Percentiles rank a stretch among this genome's conserved stretches.
Conservation (phyloP, 2,329 filamentous ascomycete species). For the Paraconiothyrium sp. region DNA sequence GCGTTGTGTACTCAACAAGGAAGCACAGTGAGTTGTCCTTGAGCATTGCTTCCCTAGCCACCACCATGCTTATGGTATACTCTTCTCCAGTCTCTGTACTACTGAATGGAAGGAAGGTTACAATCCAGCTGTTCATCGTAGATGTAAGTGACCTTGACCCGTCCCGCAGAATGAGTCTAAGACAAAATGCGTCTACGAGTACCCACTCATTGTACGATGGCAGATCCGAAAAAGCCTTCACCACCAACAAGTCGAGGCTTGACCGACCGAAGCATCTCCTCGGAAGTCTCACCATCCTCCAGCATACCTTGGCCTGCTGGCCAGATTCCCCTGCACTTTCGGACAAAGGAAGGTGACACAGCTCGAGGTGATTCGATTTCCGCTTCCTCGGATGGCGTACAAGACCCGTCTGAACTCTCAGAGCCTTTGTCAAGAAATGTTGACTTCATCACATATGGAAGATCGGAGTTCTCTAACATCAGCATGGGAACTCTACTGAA, state of each 20-base stretch:
- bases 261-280: constrained; percentile 3
- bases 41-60: neutral
- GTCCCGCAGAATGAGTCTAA: constrained; percentile 23
- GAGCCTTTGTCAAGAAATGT: constrained; percentile 21
- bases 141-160: constrained; percentile 21
- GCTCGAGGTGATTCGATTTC: neutral
- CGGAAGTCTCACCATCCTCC: constrained; percentile 6
- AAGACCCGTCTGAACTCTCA: constrained; percentile 6
- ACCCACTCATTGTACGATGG: constrained; percentile 15
- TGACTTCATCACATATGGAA: constrained; percentile 34
- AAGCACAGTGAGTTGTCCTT: constrained; percentile 27
- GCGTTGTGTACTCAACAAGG: constrained; percentile 43
- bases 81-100: constrained; percentile 33
- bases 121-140: constrained; percentile 43
- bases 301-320: constrained; percentile 8
- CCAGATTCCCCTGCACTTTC: constrained; percentile 9
- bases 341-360: neutral
- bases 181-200: constrained; percentile 1
- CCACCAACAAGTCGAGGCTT: constrained; percentile 8
- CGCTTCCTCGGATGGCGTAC: constrained; percentile 7
- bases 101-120: constrained; percentile 45
- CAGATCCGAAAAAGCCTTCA: constrained; percentile 21
- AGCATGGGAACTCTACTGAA: constrained; percentile 36
- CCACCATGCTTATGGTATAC: neutral
- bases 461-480: constrained; percentile 35